Base-by-base conservation (phyloP, 352 stramenopile genomes). In the Phytophthora palmivora region DNA sequence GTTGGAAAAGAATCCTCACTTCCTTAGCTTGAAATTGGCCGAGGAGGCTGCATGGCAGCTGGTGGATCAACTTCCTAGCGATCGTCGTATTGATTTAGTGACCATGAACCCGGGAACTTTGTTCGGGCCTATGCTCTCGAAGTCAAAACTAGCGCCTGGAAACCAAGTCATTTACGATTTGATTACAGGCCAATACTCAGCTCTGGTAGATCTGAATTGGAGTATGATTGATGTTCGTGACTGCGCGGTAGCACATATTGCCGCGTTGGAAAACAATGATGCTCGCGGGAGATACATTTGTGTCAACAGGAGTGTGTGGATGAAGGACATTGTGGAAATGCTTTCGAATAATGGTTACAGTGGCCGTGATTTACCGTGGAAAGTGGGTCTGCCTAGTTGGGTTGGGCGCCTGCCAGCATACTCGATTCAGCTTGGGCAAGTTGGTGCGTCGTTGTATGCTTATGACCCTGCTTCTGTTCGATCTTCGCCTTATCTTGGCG, bases 131-230 rank as follows among this genome's bases (percentile, higher is more conserved):
- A 81, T 88, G 59, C 74, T 96, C 6, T 91, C 76, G 16, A 94
- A 94, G 69, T 79, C 68, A n/a, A 96, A 94, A 57, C 73, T 96
- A 4, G 74, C 85, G 3, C 82, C 85, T 43, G 88, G 88, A 14
- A 96, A 94, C 42, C 87, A 95, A 60, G 78, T 96, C 55, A 91
- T 96, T 51, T 96, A 90, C 57, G 88, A 96, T 54, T 57, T 96
- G 38, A 84, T 96, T 59, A 90, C 84, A 9, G 88, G 88, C 2
- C 79, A 95, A 45, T 96, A 95, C 65, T 94, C 88, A 21, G 88
- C 88, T 15, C 61, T 96, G 30, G 84, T 96, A 42, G 87, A 96
- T 66, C 59, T 96, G 44, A 96, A 96, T 64, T 96, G 84, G 82
- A 94, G 83, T 43, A 78, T 96, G 68, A 79, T 93, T 32, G 88